Conservation (phyloP, 2,329 filamentous ascomycete species). For the Madurella mycetomatis region DNA sequence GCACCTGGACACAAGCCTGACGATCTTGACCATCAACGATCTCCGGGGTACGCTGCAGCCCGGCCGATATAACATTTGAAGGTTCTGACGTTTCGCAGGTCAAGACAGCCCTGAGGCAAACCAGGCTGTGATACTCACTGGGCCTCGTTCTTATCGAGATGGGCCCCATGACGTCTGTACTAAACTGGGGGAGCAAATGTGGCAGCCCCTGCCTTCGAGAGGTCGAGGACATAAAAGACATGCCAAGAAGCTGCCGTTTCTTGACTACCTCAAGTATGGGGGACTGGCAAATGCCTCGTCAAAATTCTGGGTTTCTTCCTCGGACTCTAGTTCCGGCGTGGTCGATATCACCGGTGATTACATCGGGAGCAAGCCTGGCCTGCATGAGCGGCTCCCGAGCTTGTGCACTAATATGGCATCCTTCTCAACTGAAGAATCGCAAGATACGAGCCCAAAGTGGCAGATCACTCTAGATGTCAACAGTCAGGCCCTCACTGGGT, state of each 20-base stretch:
- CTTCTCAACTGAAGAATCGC: constrained; percentile 32
- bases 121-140: constrained; percentile 35
- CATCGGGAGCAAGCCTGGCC: neutral
- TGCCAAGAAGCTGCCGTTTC: constrained; percentile 25
- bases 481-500: constrained; percentile 36
- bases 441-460: constrained; percentile 34
- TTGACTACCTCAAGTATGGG: constrained; percentile 37
- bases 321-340: constrained; percentile 18
- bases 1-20: constrained; percentile 34
- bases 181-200: constrained; percentile 39
- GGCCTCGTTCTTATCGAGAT: constrained; percentile 26
- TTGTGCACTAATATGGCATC: constrained; percentile 43
- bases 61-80: neutral
- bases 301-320: constrained; percentile 35
- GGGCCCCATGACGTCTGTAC: constrained; percentile 30
- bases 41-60: constrained; percentile 32
- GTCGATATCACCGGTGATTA: constrained; percentile 4
- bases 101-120: constrained; percentile 29
- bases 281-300: constrained; percentile 23
- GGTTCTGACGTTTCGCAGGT: constrained; percentile 27
- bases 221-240: neutral
- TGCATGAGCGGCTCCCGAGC: constrained; percentile 28
- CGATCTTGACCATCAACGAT: constrained; percentile 39
- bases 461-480: constrained; percentile 37
- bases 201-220: constrained; percentile 19